Evolutionary conservation across 257 asterid genomes (phyloP), one percentile per base, ranked within the genome.

Genomic region (Rhazya stricta): DNA sequence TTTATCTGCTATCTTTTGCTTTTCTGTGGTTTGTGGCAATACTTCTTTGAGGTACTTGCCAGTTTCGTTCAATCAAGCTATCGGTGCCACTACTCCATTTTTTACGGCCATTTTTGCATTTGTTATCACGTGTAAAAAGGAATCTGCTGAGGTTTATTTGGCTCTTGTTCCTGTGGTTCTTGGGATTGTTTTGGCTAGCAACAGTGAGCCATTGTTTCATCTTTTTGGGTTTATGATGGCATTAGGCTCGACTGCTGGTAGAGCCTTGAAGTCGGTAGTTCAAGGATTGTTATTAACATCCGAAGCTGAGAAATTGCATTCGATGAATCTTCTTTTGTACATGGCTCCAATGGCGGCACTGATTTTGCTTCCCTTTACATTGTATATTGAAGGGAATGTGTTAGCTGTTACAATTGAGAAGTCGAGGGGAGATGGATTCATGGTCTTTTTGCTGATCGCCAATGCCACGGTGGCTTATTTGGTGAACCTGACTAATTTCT

Each of bases 301-400:
- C 5, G 99, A 95, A 18, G 92, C 84, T 9, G 99, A 95, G 88
- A 95, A 88, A 71, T 34, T 95, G 76, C 99, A 95, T 78, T 95
- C 99, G 0, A 95, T 95, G 99, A 95, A 95, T 84, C 88, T 95
- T 4, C 79, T 95, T 58, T 56, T 95, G 72, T 95, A 95, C 83
- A 95, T 95, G 99, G 99, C 99, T 76, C 99, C 99, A 0, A 88
- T 94, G 97, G 97, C 99, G 0, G 96, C 98, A 7, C 2, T 88
- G 75, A 87, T 95, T 43, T 76, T 95, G 83, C 85, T 95, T 1
- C 99, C 99, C 0, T 88, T 95, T 72, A 89, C 97, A 0, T 11
- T 92, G 37, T 95, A 89, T 60, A 92, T 95, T 9, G 99, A 95
- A 72, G 99, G 99, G 25, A 91, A 95, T 74, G 98, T 95, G 29